A percentile compares a stretch with the other conserved stretches of the same genome.
phyloP scores from a whole-genome alignment of 2,329 filamentous ascomycete species.

The Pleochaeta shiraiana region DNA sequence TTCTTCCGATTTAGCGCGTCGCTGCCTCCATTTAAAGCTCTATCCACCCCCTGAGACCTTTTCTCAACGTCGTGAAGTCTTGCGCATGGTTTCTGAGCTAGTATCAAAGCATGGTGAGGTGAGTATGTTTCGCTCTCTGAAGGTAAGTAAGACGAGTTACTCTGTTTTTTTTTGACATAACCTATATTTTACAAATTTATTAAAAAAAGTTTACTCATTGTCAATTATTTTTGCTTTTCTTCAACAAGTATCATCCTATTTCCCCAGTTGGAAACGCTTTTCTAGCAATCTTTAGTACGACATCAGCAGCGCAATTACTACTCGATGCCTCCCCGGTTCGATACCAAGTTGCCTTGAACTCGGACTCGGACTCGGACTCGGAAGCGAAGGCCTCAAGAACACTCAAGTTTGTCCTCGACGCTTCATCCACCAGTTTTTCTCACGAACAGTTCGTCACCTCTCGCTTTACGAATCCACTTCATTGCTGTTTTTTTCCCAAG shows the following conservation, averaged over 20 bases:
- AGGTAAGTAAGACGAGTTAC: constrained; percentile 10
- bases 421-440: constrained; percentile 9
- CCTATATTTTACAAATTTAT: background rate
- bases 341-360: constrained; percentile 11
- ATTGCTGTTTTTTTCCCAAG: constrained; percentile 14
- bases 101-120: constrained; percentile 18
- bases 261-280: constrained; percentile 14
- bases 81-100: constrained; percentile 17
- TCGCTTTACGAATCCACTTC: constrained; percentile 11
- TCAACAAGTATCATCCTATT: constrained; percentile 9
- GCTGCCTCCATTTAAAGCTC: constrained; percentile 17
- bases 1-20: constrained; percentile 6
- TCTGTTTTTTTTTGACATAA: background rate
- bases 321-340: constrained; percentile 14
- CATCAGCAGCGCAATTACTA: constrained; percentile 9
- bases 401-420: constrained; percentile 10
- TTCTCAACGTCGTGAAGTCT: constrained; percentile 17
- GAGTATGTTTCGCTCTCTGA: constrained; percentile 16
- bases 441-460: constrained; percentile 10
- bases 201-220: background rate
- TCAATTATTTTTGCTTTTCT: background rate
- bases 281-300: constrained; percentile 12
- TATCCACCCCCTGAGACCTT: constrained; percentile 15
- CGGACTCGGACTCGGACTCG: background rate
- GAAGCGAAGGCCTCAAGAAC: background rate